Percentiles rank a stretch among this genome's conserved stretches.
Conservation (phyloP, 1,139 yeast species). For the Candida labiduridarum region DNA sequence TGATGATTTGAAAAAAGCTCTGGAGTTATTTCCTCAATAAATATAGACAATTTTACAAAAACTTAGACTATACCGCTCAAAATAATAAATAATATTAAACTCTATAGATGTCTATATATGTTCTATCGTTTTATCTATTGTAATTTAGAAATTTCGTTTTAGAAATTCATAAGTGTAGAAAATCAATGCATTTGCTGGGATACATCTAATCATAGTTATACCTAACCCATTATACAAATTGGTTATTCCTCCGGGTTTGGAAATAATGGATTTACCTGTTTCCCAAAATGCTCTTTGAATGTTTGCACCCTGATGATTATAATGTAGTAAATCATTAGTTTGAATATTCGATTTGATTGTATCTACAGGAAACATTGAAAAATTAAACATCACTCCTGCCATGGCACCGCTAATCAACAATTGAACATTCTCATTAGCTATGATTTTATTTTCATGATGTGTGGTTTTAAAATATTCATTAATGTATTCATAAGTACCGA, state of each 20-base stretch:
- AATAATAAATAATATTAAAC: neutral
- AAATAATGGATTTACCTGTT: slow-evolving; percentile 32
- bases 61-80: too few species aligned
- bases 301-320: neutral
- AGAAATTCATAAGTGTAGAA: slow-evolving; percentile 77
- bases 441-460: slow-evolving; percentile 16
- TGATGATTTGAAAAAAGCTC: slow-evolving; percentile 36
- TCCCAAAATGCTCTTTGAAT: slow-evolving; percentile 35
- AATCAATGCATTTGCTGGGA: slow-evolving; percentile 88
- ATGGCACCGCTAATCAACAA: slow-evolving; percentile 76
- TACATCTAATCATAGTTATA: slow-evolving; percentile 76
- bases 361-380: slow-evolving; percentile 85
- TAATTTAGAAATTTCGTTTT: slow-evolving; percentile 37
- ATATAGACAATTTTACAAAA: neutral
- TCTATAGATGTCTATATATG: slow-evolving; percentile 2
- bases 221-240: slow-evolving; percentile 87
- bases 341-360: slow-evolving; percentile 89
- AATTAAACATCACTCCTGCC: slow-evolving; percentile 83
- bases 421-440: slow-evolving; percentile 48
- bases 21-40: slow-evolving; percentile 19
- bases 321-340: slow-evolving; percentile 47
- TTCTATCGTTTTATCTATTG: neutral
- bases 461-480: slow-evolving; percentile 37
- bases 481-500: slow-evolving; percentile 77
- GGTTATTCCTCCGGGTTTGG: slow-evolving; percentile 53